Evolutionary conservation across 2,329 filamentous ascomycete genomes (phyloP).

Genomic region (Phyllosticta ampelicida): DNA sequence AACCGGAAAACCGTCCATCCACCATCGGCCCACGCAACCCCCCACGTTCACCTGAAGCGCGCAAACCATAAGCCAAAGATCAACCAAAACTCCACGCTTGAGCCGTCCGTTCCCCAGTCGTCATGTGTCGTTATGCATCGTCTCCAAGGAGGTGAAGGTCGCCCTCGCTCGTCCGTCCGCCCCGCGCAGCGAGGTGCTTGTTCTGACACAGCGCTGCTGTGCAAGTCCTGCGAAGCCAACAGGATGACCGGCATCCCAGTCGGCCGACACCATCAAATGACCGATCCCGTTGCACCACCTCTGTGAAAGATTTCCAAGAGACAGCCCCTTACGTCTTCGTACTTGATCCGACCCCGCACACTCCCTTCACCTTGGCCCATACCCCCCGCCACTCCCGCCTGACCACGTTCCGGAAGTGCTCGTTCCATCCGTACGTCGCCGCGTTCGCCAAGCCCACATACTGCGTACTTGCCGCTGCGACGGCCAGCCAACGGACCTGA

Average conservation of each 20-base stretch:
- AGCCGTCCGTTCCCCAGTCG: too few relatives aligned
- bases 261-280: background rate
- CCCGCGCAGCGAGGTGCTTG: background rate
- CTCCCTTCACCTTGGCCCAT: background rate
- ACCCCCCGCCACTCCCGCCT: background rate
- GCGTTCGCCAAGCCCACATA: constrained; percentile 18
- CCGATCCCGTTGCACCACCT: too few relatives aligned
- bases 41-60: too few relatives aligned
- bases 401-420: constrained; percentile 6
- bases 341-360: background rate
- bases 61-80: too few relatives aligned
- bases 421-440: constrained; percentile 15
- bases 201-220: background rate
- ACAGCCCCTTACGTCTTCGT: background rate
- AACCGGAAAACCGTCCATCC: background rate
- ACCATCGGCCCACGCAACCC: background rate
- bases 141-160: too few relatives aligned
- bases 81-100: too few relatives aligned
- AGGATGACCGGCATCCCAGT: background rate
- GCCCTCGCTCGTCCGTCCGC: background rate
- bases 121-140: too few relatives aligned
- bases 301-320: too few relatives aligned
- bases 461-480: constrained; percentile 16
- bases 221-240: background rate
- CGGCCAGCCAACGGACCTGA: constrained; percentile 5